Percentiles rank a stretch among this genome's conserved stretches.
phyloP scores from a whole-genome alignment of 805 yeast species.

The Saccharomycopsis vini region DNA sequence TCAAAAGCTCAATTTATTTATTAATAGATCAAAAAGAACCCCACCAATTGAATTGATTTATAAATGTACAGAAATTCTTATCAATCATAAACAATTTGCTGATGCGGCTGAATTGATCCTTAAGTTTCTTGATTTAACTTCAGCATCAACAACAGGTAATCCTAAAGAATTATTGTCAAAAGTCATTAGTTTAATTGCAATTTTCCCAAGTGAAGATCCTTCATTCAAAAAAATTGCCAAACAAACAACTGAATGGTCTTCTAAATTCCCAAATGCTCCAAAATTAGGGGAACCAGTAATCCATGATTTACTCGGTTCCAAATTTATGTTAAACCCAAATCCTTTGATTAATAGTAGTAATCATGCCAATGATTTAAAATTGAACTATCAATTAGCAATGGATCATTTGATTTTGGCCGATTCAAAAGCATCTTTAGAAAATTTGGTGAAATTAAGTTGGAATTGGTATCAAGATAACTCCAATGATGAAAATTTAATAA shows the following conservation, averaged over 20 bases:
- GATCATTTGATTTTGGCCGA: constrained; percentile 63
- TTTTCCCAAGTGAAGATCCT: constrained; percentile 44
- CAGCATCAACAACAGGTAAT: constrained; percentile 11
- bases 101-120: constrained; percentile 70
- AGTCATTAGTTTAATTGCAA: constrained; percentile 33
- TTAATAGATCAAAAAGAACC: constrained; percentile 69
- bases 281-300: constrained; percentile 69
- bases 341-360: background rate
- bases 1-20: constrained; percentile 85
- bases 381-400: constrained; percentile 46
- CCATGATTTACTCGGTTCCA: constrained; percentile 68
- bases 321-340: constrained; percentile 31
- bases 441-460: constrained; percentile 32
- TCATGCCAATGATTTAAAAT: no score
- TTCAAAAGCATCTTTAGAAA: constrained; percentile 26
- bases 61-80: constrained; percentile 60
- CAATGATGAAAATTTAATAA: constrained; percentile 15
- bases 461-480: constrained; percentile 35
- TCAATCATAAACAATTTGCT: constrained; percentile 65
- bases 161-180: constrained; percentile 24
- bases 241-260: constrained; percentile 60
- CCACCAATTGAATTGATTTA: constrained; percentile 69
- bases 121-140: constrained; percentile 66
- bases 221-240: constrained; percentile 59
- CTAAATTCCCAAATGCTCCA: constrained; percentile 25